Conservation (phyloP, 2,329 filamentous ascomycete genomes). For the Xylaria sp. region DNA sequence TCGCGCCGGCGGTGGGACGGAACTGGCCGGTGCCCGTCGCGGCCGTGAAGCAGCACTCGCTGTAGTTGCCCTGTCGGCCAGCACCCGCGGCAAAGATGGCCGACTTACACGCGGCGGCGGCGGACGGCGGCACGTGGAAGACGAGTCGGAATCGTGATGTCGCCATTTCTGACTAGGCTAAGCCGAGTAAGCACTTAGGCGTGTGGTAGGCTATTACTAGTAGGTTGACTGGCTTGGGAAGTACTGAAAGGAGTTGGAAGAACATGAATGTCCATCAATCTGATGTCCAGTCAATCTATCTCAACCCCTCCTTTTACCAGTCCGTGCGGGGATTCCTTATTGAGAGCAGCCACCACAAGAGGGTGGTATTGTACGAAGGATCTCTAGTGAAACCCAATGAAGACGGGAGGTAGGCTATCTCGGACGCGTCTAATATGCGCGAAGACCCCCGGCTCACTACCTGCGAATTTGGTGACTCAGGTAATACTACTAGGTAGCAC, state of each 20-base stretch:
- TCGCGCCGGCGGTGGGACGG: conserved; percentile 68
- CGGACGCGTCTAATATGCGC: background rate
- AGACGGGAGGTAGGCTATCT: background rate
- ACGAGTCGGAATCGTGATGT: conserved; percentile 54
- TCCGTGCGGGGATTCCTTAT: conserved; percentile 10
- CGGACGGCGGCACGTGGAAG: conserved; percentile 60
- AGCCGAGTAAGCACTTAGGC: background rate
- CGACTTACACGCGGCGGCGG: conserved; percentile 61
- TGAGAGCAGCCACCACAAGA: background rate
- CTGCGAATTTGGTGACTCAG: background rate
- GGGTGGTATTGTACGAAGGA: background rate
- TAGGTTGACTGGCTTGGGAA: background rate
- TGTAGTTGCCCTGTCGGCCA: conserved; percentile 64
- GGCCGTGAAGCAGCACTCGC: conserved; percentile 63
- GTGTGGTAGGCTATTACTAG: background rate
- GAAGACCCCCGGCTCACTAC: background rate
- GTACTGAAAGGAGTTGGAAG: background rate
- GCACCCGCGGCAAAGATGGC: conserved; percentile 69
- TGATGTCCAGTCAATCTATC: background rate
- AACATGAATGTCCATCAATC: background rate
- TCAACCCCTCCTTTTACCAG: background rate
- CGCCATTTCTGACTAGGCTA: conserved; percentile 21
- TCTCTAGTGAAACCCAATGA: background rate
- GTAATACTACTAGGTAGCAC: background rate
- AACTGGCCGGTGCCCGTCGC: conserved; percentile 71